Percentiles rank a stretch among this genome's conserved stretches.
Evolutionary conservation across 2,329 filamentous ascomycete species (phyloP).

Genomic region (Phaeosphaeriaceae sp.): DNA sequence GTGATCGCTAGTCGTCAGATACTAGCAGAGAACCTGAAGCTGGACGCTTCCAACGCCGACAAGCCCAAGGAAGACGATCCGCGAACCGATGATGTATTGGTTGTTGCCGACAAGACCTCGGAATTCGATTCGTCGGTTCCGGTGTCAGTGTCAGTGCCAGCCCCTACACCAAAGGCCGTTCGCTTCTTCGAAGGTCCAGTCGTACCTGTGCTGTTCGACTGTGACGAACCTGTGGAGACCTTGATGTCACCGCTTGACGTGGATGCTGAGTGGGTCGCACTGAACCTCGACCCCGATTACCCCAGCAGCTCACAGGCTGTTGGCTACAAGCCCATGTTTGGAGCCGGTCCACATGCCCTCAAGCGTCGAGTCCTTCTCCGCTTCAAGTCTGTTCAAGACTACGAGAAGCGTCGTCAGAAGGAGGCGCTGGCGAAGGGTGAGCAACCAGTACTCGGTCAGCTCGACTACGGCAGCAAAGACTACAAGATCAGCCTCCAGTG

Average conservation of each 20-base stretch:
- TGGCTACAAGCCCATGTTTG: constrained; percentile 7
- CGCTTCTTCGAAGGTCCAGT: constrained; percentile 5
- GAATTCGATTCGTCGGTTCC: too few relatives aligned
- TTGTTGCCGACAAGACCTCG: too few relatives aligned
- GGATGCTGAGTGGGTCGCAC: constrained; percentile 1
- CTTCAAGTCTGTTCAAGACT: constrained; percentile 16
- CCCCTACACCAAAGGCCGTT: constrained; percentile 5
- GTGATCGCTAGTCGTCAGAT: neutral
- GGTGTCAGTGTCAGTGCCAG: neutral
- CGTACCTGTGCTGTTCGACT: constrained; percentile 4
- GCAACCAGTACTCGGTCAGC: constrained; percentile 5
- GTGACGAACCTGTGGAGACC: constrained; percentile 2
- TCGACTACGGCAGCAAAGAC: constrained; percentile 18
- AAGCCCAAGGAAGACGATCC: neutral
- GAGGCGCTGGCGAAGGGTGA: constrained; percentile 1
- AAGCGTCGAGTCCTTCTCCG: constrained; percentile 11
- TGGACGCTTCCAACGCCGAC: neutral
- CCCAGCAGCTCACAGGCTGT: neutral
- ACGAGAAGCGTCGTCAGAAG: constrained; percentile 11
- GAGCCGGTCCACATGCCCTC: neutral
- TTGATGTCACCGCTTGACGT: neutral
- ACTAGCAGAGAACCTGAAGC: neutral
- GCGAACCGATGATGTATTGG: neutral
- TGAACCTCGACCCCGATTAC: neutral
- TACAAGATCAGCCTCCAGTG: constrained; percentile 14